Conservation (phyloP, 2,329 filamentous ascomycete genomes). For the Sclerotinia trifoliorum region DNA sequence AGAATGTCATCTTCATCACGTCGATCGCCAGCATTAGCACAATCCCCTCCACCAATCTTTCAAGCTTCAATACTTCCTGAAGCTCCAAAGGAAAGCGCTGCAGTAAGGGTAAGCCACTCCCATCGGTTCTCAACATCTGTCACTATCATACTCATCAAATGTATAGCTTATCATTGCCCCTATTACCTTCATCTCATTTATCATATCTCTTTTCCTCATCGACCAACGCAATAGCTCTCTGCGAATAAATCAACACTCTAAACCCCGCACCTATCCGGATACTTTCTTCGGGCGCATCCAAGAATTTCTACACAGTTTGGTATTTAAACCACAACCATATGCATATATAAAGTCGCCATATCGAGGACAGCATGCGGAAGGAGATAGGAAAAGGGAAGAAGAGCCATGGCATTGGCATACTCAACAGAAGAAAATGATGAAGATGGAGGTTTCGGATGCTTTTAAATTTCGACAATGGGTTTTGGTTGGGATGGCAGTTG, state of each 20-base stretch:
- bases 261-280: conserved; percentile 20
- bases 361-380: not conserved
- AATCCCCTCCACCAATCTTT: conserved; percentile 3
- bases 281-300: conserved; percentile 25
- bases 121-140: not conserved
- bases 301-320: conserved; percentile 28
- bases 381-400: conserved; percentile 23
- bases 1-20: conserved; percentile 14
- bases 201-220: conserved; percentile 39
- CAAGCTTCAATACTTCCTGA: conserved; percentile 26
- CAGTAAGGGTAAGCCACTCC: conserved; percentile 31
- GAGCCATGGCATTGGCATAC: conserved; percentile 40
- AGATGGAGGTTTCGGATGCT: conserved; percentile 39
- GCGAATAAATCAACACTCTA: conserved; percentile 28
- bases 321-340: conserved; percentile 32
- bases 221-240: conserved; percentile 31
- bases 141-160: not conserved
- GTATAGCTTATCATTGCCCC: conserved; percentile 38
- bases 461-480: conserved; percentile 38
- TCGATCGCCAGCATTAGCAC: conserved; percentile 21
- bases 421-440: conserved; percentile 39
- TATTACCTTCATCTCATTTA: conserved; percentile 39
- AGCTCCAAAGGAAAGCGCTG: conserved; percentile 33
- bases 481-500: conserved; percentile 23
- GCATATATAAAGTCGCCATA: conserved; percentile 32